Base-by-base conservation (phyloP, 352 stramenopile species). In the Pythium phragmitis region DNA sequence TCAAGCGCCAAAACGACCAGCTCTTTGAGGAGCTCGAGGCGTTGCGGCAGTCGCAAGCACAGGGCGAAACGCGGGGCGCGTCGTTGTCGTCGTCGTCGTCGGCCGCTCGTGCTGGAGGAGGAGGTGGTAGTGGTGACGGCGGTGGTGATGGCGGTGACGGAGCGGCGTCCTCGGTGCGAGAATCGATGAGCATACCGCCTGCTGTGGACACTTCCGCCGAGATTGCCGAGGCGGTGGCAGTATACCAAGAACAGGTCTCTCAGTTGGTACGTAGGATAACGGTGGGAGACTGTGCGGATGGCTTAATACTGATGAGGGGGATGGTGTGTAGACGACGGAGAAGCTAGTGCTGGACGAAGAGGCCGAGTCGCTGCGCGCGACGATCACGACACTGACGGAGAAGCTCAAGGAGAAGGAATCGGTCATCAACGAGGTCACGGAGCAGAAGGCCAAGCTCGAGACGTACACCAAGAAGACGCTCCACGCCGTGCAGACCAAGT, bases 381-480 rank as follows among this genome's bases (percentile, higher is more conserved):
- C 87, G 2, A 85, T 94, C 33, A 70, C 75, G 0, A 80, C 92
- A 49, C 69, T 96, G 56, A 96, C 87, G 9, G 91, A 91, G 57
- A 74, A 85, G 36, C 66, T 96, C n/a, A 96, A 96, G 59, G 87
- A 93, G 54, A 96, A 96, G 54, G 87, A 96, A 47, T 92, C 87
- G 16, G 63, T 89, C 45, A 96, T 96, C 76, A 96, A 96, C 62
- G 86, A 94, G 61, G 73, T 96, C 17, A 84, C 84, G 4, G 84
- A 94, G 69, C 84, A 96, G 70, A 80, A 85, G 36, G 73, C 86
- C 12, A 96, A 96, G 69, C 77, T 96, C 33, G 87, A 96, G 67
- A 96, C 90, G 45, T 96, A 96, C 77, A 96, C 88, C 7, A 92
- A 92, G 72, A 96, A 96, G 69, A 96, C 88, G 30, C 79, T 96